Conservation (phyloP, 768 basidiomycete genomes). For the Tricholoma matsutake region DNA sequence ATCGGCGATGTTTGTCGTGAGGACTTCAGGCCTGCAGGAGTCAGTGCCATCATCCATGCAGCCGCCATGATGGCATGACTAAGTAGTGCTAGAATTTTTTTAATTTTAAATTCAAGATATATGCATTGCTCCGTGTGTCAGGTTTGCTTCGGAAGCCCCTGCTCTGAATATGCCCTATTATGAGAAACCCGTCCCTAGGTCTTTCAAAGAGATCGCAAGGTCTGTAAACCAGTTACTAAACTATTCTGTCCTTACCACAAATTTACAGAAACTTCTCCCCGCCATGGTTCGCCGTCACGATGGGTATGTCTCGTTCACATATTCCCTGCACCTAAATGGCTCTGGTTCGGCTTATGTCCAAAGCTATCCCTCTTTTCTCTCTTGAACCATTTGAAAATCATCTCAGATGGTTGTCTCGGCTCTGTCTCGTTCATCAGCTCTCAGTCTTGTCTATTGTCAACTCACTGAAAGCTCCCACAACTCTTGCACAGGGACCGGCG, state of each 20-base stretch:
- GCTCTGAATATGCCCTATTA: background rate
- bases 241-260: background rate
- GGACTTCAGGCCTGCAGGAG: too few relatives aligned
- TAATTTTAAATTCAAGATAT: too few relatives aligned
- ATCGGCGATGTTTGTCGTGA: too few relatives aligned
- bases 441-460: background rate
- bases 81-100: too few relatives aligned
- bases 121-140: too few relatives aligned
- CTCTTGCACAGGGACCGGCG: slow-evolving; percentile 38
- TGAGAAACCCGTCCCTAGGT: background rate
- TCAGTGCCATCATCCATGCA: too few relatives aligned
- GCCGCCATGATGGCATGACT: too few relatives aligned
- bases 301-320: slow-evolving; percentile 31
- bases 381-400: background rate
- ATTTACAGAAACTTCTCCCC: slow-evolving; percentile 36
- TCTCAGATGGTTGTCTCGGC: background rate
- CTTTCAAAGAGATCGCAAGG: slow-evolving; percentile 5
- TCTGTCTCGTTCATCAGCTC: background rate
- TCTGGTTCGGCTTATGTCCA: background rate
- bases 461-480: slow-evolving; percentile 2
- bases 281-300: slow-evolving; percentile 41
- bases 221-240: background rate
- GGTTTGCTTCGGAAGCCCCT: too few relatives aligned
- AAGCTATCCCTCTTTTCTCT: too few relatives aligned
- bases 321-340: background rate